Percentiles rank a stretch among this genome's conserved stretches.
Conservation (phyloP, 805 yeast genomes). For the Ogataea nonfermentans region DNA sequence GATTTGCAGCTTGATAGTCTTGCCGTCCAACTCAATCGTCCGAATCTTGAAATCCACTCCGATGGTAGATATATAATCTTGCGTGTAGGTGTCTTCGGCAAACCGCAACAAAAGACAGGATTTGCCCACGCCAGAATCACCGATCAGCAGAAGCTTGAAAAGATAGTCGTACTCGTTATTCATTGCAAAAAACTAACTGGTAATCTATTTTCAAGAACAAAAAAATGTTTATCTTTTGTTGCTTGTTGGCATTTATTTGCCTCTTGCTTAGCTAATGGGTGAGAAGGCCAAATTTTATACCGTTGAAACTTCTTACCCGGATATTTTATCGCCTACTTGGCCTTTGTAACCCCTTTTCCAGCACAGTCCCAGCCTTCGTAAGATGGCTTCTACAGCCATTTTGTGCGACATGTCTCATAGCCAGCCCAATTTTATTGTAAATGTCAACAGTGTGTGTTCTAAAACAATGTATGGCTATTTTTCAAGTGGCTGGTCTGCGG, state of each 20-base stretch:
- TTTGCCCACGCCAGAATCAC: conserved; percentile 98
- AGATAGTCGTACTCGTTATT: conserved; percentile 96
- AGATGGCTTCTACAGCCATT: too few relatives aligned
- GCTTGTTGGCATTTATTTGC: conserved; percentile 14
- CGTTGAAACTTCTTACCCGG: conserved; percentile 1
- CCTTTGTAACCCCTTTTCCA: too few relatives aligned
- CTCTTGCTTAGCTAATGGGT: conserved; percentile 10
- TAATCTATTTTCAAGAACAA: not conserved
- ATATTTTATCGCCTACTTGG: too few relatives aligned
- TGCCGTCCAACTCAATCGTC: conserved; percentile 92
- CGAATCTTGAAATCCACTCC: conserved; percentile 94
- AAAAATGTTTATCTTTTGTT: conserved; percentile 10
- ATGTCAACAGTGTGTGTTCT: too few relatives aligned
- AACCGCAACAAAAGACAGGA: conserved; percentile 92
- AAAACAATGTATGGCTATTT: not conserved
- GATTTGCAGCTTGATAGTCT: conserved; percentile 94
- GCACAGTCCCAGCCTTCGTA: too few relatives aligned
- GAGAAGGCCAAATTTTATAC: too few relatives aligned
- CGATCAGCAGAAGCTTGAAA: conserved; percentile 91
- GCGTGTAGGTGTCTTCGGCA: conserved; percentile 96
- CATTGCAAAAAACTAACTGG: conserved; percentile 40
- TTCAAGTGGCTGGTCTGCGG: conserved; percentile 14
- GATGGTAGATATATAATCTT: conserved; percentile 94
- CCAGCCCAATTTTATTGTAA: too few relatives aligned
- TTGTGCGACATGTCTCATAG: too few relatives aligned